Conservation (phyloP, 2,329 filamentous ascomycete genomes). For the Botrytis tulipae region DNA sequence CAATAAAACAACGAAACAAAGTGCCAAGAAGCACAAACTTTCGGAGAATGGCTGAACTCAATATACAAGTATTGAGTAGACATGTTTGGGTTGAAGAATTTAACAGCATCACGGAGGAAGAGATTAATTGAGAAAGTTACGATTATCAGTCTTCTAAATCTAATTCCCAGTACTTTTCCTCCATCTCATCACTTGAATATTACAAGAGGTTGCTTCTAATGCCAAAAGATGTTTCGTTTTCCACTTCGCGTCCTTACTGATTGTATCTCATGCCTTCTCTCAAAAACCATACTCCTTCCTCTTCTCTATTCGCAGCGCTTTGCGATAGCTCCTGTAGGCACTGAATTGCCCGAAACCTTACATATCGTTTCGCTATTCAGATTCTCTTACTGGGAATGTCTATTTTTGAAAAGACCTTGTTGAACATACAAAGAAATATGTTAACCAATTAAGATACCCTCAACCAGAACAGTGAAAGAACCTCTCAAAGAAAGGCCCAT, state of each 20-base stretch:
- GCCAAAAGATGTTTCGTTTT: neutral
- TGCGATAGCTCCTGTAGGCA: rapidly evolving
- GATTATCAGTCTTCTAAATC: neutral
- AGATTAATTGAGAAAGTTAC: rapidly evolving
- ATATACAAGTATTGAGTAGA: neutral
- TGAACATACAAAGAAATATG: neutral
- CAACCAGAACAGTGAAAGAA: neutral
- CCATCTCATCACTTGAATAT: neutral
- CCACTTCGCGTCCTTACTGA: neutral
- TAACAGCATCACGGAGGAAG: neutral
- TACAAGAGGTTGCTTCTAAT: neutral
- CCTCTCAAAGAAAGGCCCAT: neutral
- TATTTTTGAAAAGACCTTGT: neutral
- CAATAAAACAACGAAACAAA: neutral
- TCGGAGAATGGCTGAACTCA: neutral
- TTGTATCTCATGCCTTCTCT: neutral
- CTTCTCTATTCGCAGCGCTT: neutral
- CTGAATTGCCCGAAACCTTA: neutral
- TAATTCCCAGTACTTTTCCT: rapidly evolving
- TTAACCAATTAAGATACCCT: neutral
- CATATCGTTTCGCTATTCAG: neutral
- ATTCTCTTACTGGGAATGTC: too few species aligned
- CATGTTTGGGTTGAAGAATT: neutral
- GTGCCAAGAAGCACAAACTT: rapidly evolving
- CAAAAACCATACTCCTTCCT: neutral